Conservation (phyloP, 495 filamentous ascomycete species). For the Neurospora sp. region DNA sequence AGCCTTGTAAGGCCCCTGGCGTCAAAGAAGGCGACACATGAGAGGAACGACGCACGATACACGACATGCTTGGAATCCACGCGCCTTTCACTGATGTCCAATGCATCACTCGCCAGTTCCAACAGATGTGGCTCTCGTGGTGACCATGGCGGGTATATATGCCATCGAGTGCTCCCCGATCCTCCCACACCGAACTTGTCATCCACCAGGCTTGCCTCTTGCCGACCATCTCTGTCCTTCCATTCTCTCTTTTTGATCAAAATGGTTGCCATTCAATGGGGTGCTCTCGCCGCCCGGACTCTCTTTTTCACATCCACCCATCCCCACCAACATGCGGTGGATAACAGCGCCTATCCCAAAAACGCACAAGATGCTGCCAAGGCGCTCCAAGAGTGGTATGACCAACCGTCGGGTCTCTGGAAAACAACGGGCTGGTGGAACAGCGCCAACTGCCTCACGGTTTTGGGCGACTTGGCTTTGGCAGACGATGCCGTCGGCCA, state of each 20-base stretch:
- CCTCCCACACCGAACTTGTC: not conserved
- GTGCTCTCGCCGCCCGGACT: slow-evolving; percentile 29
- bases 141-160: not conserved
- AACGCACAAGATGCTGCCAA: slow-evolving; percentile 37
- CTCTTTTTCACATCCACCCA: slow-evolving; percentile 26
- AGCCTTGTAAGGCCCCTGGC: slow-evolving; percentile 2
- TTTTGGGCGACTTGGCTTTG: slow-evolving; percentile 50
- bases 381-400: slow-evolving; percentile 55
- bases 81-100: not conserved
- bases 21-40: not conserved
- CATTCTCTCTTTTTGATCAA: not conserved
- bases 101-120: not conserved
- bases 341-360: slow-evolving; percentile 14
- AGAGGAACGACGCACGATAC: not conserved
- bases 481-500: slow-evolving; percentile 19
- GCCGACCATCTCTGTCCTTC: not conserved
- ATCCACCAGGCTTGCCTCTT: not conserved
- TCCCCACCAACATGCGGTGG: slow-evolving; percentile 4
- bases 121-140: not conserved
- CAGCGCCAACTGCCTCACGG: slow-evolving; percentile 57
- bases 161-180: not conserved
- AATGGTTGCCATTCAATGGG: slow-evolving; percentile 23
- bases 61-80: not conserved
- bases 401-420: slow-evolving; percentile 52
- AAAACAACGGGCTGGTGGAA: slow-evolving; percentile 68